Base-by-base conservation (phyloP, 352 stramenopile genomes). In the Blastocystis sp. region DNA sequence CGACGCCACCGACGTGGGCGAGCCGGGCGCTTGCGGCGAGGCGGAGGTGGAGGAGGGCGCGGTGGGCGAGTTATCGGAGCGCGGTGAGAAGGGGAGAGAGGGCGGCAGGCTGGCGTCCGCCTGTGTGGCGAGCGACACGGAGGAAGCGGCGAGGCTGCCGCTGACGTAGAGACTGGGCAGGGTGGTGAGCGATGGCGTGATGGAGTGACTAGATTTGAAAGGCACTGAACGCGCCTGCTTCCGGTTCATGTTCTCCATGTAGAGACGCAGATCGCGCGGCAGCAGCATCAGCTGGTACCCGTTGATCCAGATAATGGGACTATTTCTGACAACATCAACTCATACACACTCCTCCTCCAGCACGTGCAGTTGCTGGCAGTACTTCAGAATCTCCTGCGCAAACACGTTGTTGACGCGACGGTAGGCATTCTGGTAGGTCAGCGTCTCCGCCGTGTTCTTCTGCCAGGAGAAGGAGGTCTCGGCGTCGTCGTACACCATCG, bases 261-360 rank as follows among this genome's bases (percentile, higher is more conserved):
- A 88, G 21, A 88, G 48, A 19, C 78, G 59, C 23, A 88, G 43
- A 34, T 88, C 78, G 34, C 78, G 78, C 21, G 78, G 78, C 19
- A 88, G 67, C 2, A 88, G 62, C 43, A 88, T 65, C 9, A 88
- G 23, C 21, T 88, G 78, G 43, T 88, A 88, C 28, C 78, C 78
- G 34, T 88, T 88, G 52, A 88, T 61, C 78, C 78, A 88, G 28
- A 88, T 88, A 70, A 79, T 71, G n/a, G 78, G 56, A 19, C 70
- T 80, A 80, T 62, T 52, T 62, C 17, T 74, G 14, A 45, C 64
- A 53, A 9, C 45, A 11, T 28, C 3, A 74, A 17, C 21, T 14
- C 23, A 45, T 7, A 45, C n/a, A 10, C 34, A 74, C 64, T 66
- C 40, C 21, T 53, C 45, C 34, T 84, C 74, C n/a, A 84, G 48